A percentile compares a stretch with the other conserved stretches of the same genome.
These are phyloP conservation scores for Aureobasidium sp. DNA, from an alignment of 2,329 filamentous ascomycete genomes.

Conservation along the genomic window DNA sequence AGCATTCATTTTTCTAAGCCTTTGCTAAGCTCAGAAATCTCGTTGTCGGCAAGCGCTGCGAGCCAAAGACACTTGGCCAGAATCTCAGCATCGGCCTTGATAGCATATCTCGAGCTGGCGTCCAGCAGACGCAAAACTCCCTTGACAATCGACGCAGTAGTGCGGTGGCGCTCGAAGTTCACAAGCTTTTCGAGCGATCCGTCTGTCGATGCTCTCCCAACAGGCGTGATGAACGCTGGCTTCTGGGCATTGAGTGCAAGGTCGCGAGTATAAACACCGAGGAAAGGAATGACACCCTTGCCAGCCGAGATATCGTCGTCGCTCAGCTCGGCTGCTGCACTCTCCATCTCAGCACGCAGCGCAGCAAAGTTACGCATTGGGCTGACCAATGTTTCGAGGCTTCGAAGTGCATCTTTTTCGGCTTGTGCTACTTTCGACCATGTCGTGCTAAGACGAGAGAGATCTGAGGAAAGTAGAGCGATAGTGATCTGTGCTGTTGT, in stretches of 20 bases:
- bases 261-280: slow-evolving; percentile 75
- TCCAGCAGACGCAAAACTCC: slow-evolving; percentile 72
- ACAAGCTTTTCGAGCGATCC: slow-evolving; percentile 53
- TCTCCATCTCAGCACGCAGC: slow-evolving; percentile 74
- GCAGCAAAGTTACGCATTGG: slow-evolving; percentile 72
- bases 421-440: slow-evolving; percentile 62
- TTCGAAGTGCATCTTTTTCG: slow-evolving; percentile 59
- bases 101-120: slow-evolving; percentile 66
- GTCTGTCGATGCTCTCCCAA: slow-evolving; percentile 39
- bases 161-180: slow-evolving; percentile 77
- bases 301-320: slow-evolving; percentile 33
- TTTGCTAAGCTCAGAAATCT: slow-evolving; percentile 46
- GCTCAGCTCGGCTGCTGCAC: slow-evolving; percentile 26
- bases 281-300: slow-evolving; percentile 73
- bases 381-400: slow-evolving; percentile 66
- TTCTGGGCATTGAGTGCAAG: slow-evolving; percentile 75
- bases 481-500: slow-evolving; percentile 77
- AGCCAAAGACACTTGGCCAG: slow-evolving; percentile 82
- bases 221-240: slow-evolving; percentile 56
- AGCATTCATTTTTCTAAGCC: slow-evolving; percentile 21
- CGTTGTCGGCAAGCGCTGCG: slow-evolving; percentile 66
- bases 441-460: slow-evolving; percentile 58
- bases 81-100: slow-evolving; percentile 67
- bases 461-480: slow-evolving; percentile 65
- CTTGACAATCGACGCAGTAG: slow-evolving; percentile 70